These are phyloP conservation scores for Aristolochia californica DNA, from an alignment of 164 flowering plant genomes.

Conservation along the genomic window DNA sequence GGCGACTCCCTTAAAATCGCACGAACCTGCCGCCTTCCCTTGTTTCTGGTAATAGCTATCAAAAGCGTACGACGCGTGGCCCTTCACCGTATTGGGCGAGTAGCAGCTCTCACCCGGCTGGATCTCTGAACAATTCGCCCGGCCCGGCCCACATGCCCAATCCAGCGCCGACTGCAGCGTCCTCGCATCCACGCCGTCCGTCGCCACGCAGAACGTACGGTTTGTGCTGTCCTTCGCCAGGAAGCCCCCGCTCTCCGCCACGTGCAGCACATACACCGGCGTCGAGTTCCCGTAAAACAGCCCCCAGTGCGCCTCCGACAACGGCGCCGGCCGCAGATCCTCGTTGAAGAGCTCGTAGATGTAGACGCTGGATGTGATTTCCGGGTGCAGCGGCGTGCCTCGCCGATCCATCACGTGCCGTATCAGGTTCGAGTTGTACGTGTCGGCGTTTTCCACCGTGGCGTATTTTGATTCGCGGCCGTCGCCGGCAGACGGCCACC, in stretches of 20 bases:
- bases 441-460: slow-evolving; percentile 72
- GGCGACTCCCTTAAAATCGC: slow-evolving; percentile 95
- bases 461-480: slow-evolving; percentile 71
- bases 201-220: slow-evolving; percentile 72
- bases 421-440: slow-evolving; percentile 79
- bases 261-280: slow-evolving; percentile 76
- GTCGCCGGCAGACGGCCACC: slow-evolving; percentile 92
- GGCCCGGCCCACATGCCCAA: slow-evolving; percentile 99
- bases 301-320: slow-evolving; percentile 90
- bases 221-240: slow-evolving; percentile 90
- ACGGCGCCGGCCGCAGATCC: slow-evolving; percentile 67
- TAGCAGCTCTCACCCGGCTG: slow-evolving; percentile 91
- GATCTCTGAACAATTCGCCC: slow-evolving; percentile 83
- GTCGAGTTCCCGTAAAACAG: slow-evolving; percentile 66
- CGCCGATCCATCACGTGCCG: slow-evolving; percentile 58
- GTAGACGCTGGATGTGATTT: slow-evolving; percentile 71
- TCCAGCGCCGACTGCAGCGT: slow-evolving; percentile 86
- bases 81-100: slow-evolving; percentile 69
- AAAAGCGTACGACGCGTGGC: slow-evolving; percentile 88
- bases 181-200: slow-evolving; percentile 57
- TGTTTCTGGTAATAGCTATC: slow-evolving; percentile 87
- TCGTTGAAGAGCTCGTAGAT: slow-evolving; percentile 88
- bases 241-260: slow-evolving; percentile 67
- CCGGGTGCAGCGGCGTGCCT: slow-evolving; percentile 88
- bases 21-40: slow-evolving; percentile 60